Conservation (phyloP, 441 rosid genomes). For the Pelargonium myrrhifolium region DNA sequence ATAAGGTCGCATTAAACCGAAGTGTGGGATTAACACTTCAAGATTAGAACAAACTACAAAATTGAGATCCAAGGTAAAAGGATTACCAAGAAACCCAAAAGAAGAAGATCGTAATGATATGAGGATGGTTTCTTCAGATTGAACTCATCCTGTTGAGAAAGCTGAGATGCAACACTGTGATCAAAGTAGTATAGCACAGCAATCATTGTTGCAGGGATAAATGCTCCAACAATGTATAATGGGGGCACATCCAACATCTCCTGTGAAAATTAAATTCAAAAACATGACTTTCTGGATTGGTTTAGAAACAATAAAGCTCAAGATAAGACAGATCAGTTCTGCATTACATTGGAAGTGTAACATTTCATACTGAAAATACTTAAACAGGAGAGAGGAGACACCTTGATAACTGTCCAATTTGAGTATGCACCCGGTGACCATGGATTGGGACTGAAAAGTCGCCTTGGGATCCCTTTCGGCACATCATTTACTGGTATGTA, state of each 20-base stretch:
- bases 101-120: conserved; percentile 70
- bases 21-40: neutral
- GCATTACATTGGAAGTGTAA: conserved; percentile 11
- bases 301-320: conserved; percentile 14
- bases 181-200: conserved; percentile 79
- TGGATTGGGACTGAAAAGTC: conserved; percentile 77
- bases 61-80: conserved; percentile 9
- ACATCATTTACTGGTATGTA: conserved; percentile 60
- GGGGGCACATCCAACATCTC: conserved; percentile 68
- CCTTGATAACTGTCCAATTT: conserved; percentile 78
- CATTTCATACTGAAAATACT: conserved; percentile 9
- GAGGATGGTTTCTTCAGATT: conserved; percentile 76
- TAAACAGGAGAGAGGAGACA: conserved; percentile 15
- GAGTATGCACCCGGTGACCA: conserved; percentile 78
- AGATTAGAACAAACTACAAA: neutral
- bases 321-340: conserved; percentile 6
- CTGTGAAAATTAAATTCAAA: conserved; percentile 32
- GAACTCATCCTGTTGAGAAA: conserved; percentile 71
- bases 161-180: conserved; percentile 81
- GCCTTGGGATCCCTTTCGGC: conserved; percentile 68
- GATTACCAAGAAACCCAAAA: conserved; percentile 58
- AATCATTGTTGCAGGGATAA: conserved; percentile 82
- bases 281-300: conserved; percentile 18
- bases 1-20: neutral
- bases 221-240: conserved; percentile 63